Evolutionary conservation across 768 basidiomycete species (phyloP), one percentile per base, ranked within the genome.

Genomic region (Tricholoma flavovirens): DNA sequence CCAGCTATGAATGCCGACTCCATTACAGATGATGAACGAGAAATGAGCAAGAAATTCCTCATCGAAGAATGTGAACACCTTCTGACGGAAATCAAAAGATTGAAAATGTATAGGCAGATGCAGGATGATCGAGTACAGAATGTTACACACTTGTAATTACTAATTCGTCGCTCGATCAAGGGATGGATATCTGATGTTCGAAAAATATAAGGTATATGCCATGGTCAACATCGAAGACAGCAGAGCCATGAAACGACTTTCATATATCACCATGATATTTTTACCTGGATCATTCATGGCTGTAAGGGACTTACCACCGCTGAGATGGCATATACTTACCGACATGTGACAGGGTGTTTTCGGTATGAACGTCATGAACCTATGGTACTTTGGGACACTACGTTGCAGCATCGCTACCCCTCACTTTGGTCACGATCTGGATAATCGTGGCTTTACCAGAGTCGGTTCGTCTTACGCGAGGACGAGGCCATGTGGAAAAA

Each of bases 211-310:
- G 79, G 77, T 74, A 9, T 81, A 79, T 48, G 75, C 75, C 21
- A 74, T 61, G 43, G 75, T 80, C 29, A 80, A 77, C 60, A 74
- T 81, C 33, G 73, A 75, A 5, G 80, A 81, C 56, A 81, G 77
- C 59, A 65, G 45, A 50, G 78, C 76, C 14, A 79, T 79, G 73
- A 78, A 78, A 54, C 73, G 82, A 53, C 77, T 85, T 30, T 75
- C 81, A 0, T 83, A 83, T 57, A 67, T 86, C 1, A 81, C 83
- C 0, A 84, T 84, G 81, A 63, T 83, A n/a, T 86, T 84, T 65
- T 68, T 85, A 6, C 84, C 84, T 0, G 77, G 80, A 2, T 76
- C 76, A 14, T 80, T 85, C 48, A 68, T 72, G 32, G 75, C 75
- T 9, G 76, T 77, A 62, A 51, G 71, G 64, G 24, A 30, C n/a